Base-by-base conservation (phyloP, 352 stramenopile genomes). In the Aphanomyces stellatus region DNA sequence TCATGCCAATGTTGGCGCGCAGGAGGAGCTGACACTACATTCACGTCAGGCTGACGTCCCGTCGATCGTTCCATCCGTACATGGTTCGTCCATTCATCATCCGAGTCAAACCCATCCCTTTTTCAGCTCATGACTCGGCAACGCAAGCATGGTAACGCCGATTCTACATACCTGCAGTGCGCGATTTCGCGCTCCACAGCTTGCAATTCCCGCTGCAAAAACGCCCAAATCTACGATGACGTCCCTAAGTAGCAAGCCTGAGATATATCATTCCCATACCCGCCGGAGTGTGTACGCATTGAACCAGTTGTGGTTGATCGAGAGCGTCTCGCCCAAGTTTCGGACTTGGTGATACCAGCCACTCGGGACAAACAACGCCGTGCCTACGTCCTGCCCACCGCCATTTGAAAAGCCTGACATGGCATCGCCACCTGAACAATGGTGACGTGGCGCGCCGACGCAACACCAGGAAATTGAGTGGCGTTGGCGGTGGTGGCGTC, bases 251-350 rank as follows among this genome's bases (percentile, higher is more conserved):
- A 13, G 31, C 19, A 22, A 15, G 46, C 46, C 10, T 22, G 46
- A 19, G 2, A 11, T 48, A 62, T 62, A 27, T 13, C 1, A 63
- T 53, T n/a, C n/a, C 19, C 34, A 51, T 31, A 56, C 28, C 59
- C 6, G 37, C 65, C 13, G 31, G 46, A 19, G 92, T 51, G 41
- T 84, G 71, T 84, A 93, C 41, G 80, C 85, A 56, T 96, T 98
- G 68, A 98, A 96, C 96, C 96, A 99, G 75, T 99, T 99, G 73
- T 98, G 93, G 81, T 99, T 99, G 72, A 99, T 96, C 1, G 91
- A 98, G 49, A 99, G 85, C 17, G 59, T 65, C 19, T 93, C 98
- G 71, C 95, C 77, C 13, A 97, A 42, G 72, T 99, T 99, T 27
- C 80, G 76, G 7, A 99, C 96, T 67, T 97, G 78, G 68, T 99